Percentiles rank a stretch among this genome's conserved stretches.
Conservation (phyloP, 345 rosid species). For the Isatis tinctoria region DNA sequence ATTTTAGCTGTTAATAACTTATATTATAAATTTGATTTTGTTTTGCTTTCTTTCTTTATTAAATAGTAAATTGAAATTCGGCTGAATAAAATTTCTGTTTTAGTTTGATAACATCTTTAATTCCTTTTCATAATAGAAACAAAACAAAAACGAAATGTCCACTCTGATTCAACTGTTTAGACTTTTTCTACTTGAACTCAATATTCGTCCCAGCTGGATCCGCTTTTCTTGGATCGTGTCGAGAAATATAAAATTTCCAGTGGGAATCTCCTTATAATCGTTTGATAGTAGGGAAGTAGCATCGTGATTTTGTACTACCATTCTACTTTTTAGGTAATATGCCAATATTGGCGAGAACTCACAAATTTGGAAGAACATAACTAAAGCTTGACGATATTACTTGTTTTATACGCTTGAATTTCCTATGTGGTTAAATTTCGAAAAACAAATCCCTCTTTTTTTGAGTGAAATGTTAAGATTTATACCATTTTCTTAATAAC, state of each 20-base stretch:
- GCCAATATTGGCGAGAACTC: constrained; percentile 1
- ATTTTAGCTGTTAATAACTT: neutral
- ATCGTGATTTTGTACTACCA: neutral
- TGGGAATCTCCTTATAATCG: neutral
- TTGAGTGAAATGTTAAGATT: too few species aligned
- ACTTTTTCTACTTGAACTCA: neutral
- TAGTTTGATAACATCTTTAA: neutral
- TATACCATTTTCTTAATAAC: too few species aligned
- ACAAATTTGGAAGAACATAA: constrained; percentile 3
- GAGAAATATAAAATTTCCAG: neutral
- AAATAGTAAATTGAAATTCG: neutral
- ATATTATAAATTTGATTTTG: neutral
- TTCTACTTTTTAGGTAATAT: neutral
- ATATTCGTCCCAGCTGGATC: neutral
- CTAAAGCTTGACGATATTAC: neutral
- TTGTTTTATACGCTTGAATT: neutral
- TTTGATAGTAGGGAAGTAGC: neutral
- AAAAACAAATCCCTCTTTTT: too few species aligned
- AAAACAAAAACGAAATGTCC: neutral
- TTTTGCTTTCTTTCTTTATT: neutral
- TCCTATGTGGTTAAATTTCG: neutral
- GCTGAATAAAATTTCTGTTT: neutral
- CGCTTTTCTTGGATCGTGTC: constrained; percentile 7
- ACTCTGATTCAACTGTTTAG: neutral
- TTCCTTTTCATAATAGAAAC: neutral